Conservation (phyloP, 1,139 yeast genomes). For the Yamadazyma membranifaciens region DNA sequence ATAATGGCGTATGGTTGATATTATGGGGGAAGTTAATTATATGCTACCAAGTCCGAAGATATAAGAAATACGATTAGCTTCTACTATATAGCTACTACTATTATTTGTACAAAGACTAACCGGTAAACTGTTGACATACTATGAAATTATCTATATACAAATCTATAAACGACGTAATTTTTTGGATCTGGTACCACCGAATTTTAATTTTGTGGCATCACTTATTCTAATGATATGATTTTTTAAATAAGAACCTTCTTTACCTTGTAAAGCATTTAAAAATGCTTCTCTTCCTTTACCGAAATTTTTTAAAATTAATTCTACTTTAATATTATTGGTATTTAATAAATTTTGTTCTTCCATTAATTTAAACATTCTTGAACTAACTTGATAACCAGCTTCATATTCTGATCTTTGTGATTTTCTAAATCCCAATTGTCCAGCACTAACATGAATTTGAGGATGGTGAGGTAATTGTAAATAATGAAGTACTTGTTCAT, state of each 20-base stretch:
- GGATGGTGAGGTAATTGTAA: conserved; percentile 79
- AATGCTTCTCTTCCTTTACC: conserved; percentile 93
- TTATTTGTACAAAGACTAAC: no score
- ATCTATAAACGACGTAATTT: conserved; percentile 71
- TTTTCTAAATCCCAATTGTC: conserved; percentile 73
- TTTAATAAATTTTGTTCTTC: conserved; percentile 55
- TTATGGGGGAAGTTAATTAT: no score
- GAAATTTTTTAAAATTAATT: conserved; percentile 73
- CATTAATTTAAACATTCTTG: conserved; percentile 70
- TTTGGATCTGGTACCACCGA: conserved; percentile 91
- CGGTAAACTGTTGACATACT: conserved; percentile 1
- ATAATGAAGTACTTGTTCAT: conserved; percentile 76
- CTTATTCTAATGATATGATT: conserved; percentile 64
- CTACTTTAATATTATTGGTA: conserved; percentile 53
- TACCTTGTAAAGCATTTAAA: conserved; percentile 79
- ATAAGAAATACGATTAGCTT: background rate
- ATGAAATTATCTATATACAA: conserved; percentile 3
- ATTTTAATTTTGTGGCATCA: conserved; percentile 78
- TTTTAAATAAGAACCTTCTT: conserved; percentile 75
- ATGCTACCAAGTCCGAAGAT: background rate
- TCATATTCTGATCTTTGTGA: conserved; percentile 88
- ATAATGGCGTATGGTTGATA: no score
- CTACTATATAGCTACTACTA: no score
- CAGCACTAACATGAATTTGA: conserved; percentile 64
- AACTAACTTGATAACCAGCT: conserved; percentile 86